Evolutionary conservation across 2,329 filamentous ascomycete genomes (phyloP).

Genomic region (Colletotrichum coccodes): DNA sequence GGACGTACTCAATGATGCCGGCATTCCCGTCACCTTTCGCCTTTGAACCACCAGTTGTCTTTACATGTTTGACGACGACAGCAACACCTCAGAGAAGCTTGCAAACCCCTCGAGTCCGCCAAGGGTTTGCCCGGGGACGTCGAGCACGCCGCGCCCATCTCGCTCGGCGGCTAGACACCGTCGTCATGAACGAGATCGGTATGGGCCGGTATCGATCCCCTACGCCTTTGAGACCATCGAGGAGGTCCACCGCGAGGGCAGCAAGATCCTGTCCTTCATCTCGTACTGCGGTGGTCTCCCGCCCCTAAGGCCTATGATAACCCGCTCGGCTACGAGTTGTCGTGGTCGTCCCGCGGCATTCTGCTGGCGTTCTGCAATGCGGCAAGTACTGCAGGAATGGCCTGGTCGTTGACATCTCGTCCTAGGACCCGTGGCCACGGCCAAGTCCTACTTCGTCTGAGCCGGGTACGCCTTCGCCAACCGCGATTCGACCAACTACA

Average conservation of each 20-base stretch:
- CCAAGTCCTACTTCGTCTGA: slow-evolving; percentile 92
- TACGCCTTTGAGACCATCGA: slow-evolving; percentile 89
- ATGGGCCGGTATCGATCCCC: slow-evolving; percentile 69
- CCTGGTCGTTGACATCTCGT: slow-evolving; percentile 72
- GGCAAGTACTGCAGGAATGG: slow-evolving; percentile 86
- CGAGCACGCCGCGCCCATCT: slow-evolving; percentile 67
- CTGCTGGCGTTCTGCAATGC: slow-evolving; percentile 86
- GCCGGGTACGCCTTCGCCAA: slow-evolving; percentile 91
- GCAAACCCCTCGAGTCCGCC: slow-evolving; percentile 81
- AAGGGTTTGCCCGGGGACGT: slow-evolving; percentile 79
- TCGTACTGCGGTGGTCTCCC: slow-evolving; percentile 87
- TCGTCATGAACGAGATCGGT: slow-evolving; percentile 97
- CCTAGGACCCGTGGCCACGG: slow-evolving; percentile 79
- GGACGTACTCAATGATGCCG: slow-evolving; percentile 69
- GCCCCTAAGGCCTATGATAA: slow-evolving; percentile 82
- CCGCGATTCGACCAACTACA: slow-evolving; percentile 88
- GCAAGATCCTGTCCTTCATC: slow-evolving; percentile 85
- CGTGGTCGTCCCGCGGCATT: slow-evolving; percentile 82
- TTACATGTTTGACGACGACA: background rate
- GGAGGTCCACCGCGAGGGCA: slow-evolving; percentile 86
- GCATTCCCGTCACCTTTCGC: slow-evolving; percentile 74
- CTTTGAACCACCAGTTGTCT: background rate
- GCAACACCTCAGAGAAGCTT: slow-evolving; percentile 65
- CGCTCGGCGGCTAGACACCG: slow-evolving; percentile 78
- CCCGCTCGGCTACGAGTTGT: slow-evolving; percentile 94